These are phyloP conservation scores for Aspergillus spinulosporus DNA, from an alignment of 2,329 filamentous ascomycete genomes.

Conservation along the genomic window DNA sequence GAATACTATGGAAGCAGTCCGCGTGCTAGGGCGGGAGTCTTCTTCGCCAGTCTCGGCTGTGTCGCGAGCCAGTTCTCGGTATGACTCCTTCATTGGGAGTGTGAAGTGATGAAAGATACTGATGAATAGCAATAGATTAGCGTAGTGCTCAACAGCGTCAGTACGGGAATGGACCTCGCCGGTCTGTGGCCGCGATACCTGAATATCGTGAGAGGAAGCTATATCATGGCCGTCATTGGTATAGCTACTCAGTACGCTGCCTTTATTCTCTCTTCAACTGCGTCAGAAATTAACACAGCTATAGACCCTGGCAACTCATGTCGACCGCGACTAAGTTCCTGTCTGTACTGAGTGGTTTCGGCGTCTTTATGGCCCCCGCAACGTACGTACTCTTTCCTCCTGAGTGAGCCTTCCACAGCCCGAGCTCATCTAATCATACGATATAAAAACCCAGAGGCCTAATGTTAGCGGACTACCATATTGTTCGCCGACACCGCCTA, in stretches of 20 bases:
- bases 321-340: slow-evolving; percentile 50
- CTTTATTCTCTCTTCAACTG: neutral
- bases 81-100: neutral
- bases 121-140: slow-evolving; percentile 44
- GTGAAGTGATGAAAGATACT: slow-evolving; percentile 29
- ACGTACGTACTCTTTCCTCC: slow-evolving; percentile 1
- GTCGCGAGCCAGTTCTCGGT: slow-evolving; percentile 48
- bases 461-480: slow-evolving; percentile 34
- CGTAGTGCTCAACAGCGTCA: slow-evolving; percentile 8
- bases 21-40: slow-evolving; percentile 2
- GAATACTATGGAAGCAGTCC: slow-evolving; percentile 4
- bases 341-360: slow-evolving; percentile 47
- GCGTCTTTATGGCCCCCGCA: slow-evolving; percentile 21
- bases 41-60: slow-evolving; percentile 24
- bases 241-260: slow-evolving; percentile 10
- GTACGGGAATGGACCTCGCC: slow-evolving; percentile 55
- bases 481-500: slow-evolving; percentile 41
- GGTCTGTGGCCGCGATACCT: slow-evolving; percentile 55
- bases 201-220: slow-evolving; percentile 58
- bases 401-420: neutral
- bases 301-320: slow-evolving; percentile 55
- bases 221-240: slow-evolving; percentile 25
- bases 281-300: too few relatives aligned
- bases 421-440: neutral
- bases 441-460: slow-evolving; percentile 20